A percentile compares a stretch with the other conserved stretches of the same genome.
Conservation (phyloP, 2,329 filamentous ascomycete genomes). For the Cladosporium sp. region DNA sequence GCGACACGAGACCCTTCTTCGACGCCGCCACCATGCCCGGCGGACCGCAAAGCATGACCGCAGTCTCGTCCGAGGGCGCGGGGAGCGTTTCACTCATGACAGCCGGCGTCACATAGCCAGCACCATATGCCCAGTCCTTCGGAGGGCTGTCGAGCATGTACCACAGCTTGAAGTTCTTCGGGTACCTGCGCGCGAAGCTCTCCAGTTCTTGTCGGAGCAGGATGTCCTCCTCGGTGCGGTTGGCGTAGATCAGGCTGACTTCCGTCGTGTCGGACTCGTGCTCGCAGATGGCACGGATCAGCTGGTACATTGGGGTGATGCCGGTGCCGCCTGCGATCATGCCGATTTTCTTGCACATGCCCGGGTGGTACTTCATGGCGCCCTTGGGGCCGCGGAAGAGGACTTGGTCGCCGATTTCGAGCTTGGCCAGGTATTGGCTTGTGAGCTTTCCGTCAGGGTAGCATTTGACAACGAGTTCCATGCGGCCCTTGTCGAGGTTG, state of each 20-base stretch:
- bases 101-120: constrained; percentile 48
- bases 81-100: constrained; percentile 48
- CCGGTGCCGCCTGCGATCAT: constrained; percentile 52
- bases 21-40: constrained; percentile 54
- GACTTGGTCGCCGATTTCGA: constrained; percentile 46
- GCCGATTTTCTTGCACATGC: constrained; percentile 42
- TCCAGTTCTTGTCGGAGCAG: constrained; percentile 54
- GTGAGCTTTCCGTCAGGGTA: constrained; percentile 45
- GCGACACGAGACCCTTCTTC: constrained; percentile 38
- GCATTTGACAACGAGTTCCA: constrained; percentile 48
- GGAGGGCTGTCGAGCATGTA: constrained; percentile 50
- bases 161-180: constrained; percentile 48
- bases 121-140: constrained; percentile 42
- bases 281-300: constrained; percentile 59
- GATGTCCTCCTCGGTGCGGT: constrained; percentile 54
- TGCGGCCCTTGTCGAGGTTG: constrained; percentile 33
- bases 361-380: constrained; percentile 47
- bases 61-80: constrained; percentile 39
- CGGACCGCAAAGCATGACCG: constrained; percentile 55
- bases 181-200: constrained; percentile 42
- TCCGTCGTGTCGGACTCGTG: constrained; percentile 53
- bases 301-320: constrained; percentile 54
- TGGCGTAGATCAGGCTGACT: constrained; percentile 55
- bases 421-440: constrained; percentile 39
- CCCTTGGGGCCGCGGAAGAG: constrained; percentile 53